Base-by-base conservation (phyloP, 2,329 filamentous ascomycete genomes). In the Blastomyces emzantsi region DNA sequence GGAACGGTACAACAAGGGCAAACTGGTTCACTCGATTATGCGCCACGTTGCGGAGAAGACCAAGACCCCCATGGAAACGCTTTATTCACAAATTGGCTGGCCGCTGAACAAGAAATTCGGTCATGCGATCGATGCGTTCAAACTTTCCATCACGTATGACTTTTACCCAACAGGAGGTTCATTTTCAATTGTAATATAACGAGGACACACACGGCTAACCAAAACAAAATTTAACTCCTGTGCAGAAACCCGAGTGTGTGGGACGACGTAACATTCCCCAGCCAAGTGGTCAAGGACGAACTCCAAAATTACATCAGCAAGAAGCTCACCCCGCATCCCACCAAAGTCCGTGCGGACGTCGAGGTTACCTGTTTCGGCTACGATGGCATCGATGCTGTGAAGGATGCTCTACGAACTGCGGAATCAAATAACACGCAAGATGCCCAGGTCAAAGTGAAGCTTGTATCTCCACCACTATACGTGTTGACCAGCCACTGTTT, bases 1-100 rank as follows among this genome's bases (percentile, higher is more conserved):
- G 77, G 94, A 99, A 82, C 87, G 94, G 71, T 99, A 97, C 85
- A 99, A 99, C 86, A 99, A 99, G 87, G 90, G 91, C 82, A 99
- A 99, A 83, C 95, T 96, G 83, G 94, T 97, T 51, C 94, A 99
- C 80, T 95, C 91, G 62, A 97, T 99, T 79, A 93, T 99, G 90
- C 89, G 93, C 77, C 94, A 99, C 78, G 94, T 99, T 67, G 93
- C 94, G 69, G 92, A 99, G 82, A 97, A 97, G 85, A 96, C 92
- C 54, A 87, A 90, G 74, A 90, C 87, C 39, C 92, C 93, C n/a
- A 95, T 99, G 73, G 91, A 97, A 82, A 85, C 87, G 61, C 85
- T 99, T 64, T 99, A 99, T 80, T 88, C 96, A 83, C 87, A 83
- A 70, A 97, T 99, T 75, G 91, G 87, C 68, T 99, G 95, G 95